phyloP scores from a whole-genome alignment of 176 grass and related monocot genomes.

The Elymus sibiricus region DNA sequence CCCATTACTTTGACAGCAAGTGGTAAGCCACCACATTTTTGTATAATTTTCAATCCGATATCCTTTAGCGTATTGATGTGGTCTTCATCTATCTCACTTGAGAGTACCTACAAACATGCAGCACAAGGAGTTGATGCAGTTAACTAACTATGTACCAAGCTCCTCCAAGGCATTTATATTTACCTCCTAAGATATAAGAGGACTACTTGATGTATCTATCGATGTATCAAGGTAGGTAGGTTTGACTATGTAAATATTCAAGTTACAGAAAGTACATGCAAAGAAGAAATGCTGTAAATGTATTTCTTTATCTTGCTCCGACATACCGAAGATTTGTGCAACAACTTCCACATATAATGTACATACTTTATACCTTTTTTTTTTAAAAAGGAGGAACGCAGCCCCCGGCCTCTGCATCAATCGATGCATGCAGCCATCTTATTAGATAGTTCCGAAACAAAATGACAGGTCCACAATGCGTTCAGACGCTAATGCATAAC shows the following conservation, averaged over 20 bases:
- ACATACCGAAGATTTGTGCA: not conserved
- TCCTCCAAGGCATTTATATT: not conserved
- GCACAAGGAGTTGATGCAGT: not conserved
- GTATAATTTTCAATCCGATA: not conserved
- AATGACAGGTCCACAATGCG: too few species aligned
- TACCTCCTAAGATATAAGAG: not conserved
- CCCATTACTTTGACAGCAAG: not conserved
- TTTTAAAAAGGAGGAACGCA: too few species aligned
- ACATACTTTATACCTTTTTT: too few species aligned
- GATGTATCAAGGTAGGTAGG: not conserved
- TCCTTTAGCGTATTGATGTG: not conserved
- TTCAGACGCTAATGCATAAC: too few species aligned
- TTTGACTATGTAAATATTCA: not conserved
- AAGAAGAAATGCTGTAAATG: not conserved
- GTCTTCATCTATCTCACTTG: not conserved
- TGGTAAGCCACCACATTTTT: not conserved
- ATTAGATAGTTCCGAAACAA: too few species aligned
- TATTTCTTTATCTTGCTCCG: not conserved
- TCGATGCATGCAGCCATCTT: too few species aligned
- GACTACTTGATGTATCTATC: not conserved
- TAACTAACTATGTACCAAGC: not conserved
- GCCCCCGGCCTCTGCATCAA: too few species aligned
- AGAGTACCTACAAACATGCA: not conserved
- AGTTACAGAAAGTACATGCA: not conserved
- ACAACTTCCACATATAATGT: too few species aligned